Base-by-base conservation (phyloP, 495 filamentous ascomycete species). In the Penicillium bialowiezense region DNA sequence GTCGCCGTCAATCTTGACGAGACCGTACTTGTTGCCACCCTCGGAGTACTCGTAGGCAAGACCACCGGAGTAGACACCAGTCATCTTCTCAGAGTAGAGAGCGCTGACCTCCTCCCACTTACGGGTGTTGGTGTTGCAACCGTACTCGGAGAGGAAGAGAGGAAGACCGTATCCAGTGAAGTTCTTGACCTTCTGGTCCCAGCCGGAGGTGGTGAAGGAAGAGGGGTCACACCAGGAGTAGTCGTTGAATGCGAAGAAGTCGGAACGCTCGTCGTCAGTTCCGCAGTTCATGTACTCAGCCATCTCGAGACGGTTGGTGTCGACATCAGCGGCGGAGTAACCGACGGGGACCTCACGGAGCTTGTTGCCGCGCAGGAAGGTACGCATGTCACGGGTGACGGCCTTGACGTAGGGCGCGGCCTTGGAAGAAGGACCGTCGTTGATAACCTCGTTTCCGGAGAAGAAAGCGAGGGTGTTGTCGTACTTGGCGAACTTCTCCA, bases 191-290 rank as follows among this genome's bases (percentile, higher is more conserved):
- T 97, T 97, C 67, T 88, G 73, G 63, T 89, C 77, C 91, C 91
- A 97, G 54, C 89, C 90, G 42, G 91, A 89, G 40, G 66, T 77
- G 19, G 62, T 61, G 73, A 88, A 96, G 44, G 86, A 81, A 17
- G 90, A 89, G 41, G 80, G 81, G 57, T 90, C 86, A 62, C 92
- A 97, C 92, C 92, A 97, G 38, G 91, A 96, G 74, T 97, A 97
- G 71, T 96, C 93, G 71, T 97, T 97, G 75, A 96, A 95, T 41
- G 90, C 91, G 68, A 95, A 97, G 76, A 97, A 97, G 67, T 96
- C 92, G 63, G 82, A 85, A 23, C 92, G 83, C 74, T 87, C 83
- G 59, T 90, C 88, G 41, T 90, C 88, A 35, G 80, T 74, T 50
- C 93, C 93, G 63, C 92, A 97, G 80, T 97, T 96, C 82, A 97